Evolutionary conservation across 345 rosid genomes (phyloP).

Genomic region (Gossypium longicalyx): DNA sequence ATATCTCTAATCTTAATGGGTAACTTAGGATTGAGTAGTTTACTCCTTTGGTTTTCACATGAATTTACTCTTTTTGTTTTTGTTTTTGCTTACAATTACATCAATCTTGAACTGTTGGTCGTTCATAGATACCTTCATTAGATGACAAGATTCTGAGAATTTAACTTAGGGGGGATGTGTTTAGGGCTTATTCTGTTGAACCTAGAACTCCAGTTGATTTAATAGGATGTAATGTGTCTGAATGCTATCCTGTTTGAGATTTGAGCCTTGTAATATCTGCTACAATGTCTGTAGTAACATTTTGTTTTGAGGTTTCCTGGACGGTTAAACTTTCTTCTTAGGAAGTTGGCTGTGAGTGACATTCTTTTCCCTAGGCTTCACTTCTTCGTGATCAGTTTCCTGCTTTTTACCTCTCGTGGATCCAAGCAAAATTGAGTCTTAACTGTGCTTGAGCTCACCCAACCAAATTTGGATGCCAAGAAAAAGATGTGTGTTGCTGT

Average conservation of each 20-base stretch:
- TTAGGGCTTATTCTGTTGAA: too few species aligned
- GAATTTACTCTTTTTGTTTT: background rate
- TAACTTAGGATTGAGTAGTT: background rate
- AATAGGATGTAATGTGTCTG: background rate
- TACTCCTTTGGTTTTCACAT: background rate
- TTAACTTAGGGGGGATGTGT: too few species aligned
- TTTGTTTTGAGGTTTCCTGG: too few species aligned
- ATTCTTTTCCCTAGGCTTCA: too few species aligned
- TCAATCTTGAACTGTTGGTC: background rate
- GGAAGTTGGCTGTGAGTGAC: too few species aligned
- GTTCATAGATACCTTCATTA: background rate
- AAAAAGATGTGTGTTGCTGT: slow-evolving; percentile 19
- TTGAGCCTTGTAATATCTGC: background rate
- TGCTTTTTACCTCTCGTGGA: too few species aligned
- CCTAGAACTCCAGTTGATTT: too few species aligned
- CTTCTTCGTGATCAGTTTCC: too few species aligned
- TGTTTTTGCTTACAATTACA: background rate
- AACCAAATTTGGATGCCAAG: too few species aligned
- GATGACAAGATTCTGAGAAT: background rate
- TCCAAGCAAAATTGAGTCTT: too few species aligned
- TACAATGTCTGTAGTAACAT: background rate
- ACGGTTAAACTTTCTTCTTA: too few species aligned
- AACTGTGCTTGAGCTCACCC: too few species aligned
- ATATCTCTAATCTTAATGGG: background rate
- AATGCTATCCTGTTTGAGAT: background rate